These are phyloP conservation scores for Plasmodium coatneyi DNA, from an alignment of 169 alveolate genomes.

Conservation along the genomic window DNA sequence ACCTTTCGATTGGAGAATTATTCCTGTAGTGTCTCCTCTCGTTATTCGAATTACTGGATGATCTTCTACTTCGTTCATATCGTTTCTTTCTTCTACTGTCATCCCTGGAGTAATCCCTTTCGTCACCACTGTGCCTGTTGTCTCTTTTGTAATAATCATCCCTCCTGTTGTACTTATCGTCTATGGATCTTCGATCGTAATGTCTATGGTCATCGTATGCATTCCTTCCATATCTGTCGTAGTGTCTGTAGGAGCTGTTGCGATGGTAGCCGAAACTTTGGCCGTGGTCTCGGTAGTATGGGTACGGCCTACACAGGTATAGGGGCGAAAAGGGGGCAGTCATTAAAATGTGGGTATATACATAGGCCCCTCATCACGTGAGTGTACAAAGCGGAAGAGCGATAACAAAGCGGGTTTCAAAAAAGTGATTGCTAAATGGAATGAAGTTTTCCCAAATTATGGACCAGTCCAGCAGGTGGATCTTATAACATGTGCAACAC, in stretches of 20 bases:
- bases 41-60: constrained; percentile 45
- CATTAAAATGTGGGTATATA: background rate
- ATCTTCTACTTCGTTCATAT: constrained; percentile 55
- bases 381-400: background rate
- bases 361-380: background rate
- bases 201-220: constrained; percentile 34
- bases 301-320: constrained; percentile 18
- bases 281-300: constrained; percentile 28
- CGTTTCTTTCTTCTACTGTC: constrained; percentile 54
- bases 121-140: constrained; percentile 29
- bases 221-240: constrained; percentile 45
- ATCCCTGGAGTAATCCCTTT: constrained; percentile 53
- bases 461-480: background rate
- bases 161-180: constrained; percentile 43
- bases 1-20: constrained; percentile 44
- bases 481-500: background rate
- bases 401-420: background rate
- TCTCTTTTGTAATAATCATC: constrained; percentile 49
- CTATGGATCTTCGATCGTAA: constrained; percentile 63
- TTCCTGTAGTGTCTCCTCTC: constrained; percentile 49
- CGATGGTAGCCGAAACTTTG: constrained; percentile 29
- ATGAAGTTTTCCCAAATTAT: background rate
- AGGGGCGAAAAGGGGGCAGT: background rate
- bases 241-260: constrained; percentile 19
- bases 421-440: background rate